These are phyloP conservation scores for Coemansia sp. DNA, from an alignment of 192 early-diverging fungal species.

Conservation along the genomic window DNA sequence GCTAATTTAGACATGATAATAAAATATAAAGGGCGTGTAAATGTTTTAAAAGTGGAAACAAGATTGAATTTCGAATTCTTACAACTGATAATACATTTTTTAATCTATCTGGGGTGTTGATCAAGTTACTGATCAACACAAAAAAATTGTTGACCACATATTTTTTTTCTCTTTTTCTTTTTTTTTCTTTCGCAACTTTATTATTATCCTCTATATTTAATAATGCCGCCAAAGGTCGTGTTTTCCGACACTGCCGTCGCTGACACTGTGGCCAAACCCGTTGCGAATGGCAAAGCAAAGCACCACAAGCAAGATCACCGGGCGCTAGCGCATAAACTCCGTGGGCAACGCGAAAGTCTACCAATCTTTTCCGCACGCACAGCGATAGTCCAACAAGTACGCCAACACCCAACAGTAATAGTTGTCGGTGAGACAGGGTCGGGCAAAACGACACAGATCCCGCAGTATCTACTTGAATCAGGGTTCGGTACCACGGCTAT, in stretches of 20 bases:
- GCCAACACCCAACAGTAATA: conserved; percentile 58
- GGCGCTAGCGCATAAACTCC: conserved; percentile 24
- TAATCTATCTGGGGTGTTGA: too few species aligned
- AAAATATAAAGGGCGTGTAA: not conserved
- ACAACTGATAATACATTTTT: too few species aligned
- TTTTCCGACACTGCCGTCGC: conserved; percentile 1
- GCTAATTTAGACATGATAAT: conserved; percentile 39
- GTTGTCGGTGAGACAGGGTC: conserved; percentile 82
- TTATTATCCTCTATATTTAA: too few species aligned
- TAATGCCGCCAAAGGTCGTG: conserved; percentile 12
- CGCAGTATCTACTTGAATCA: conserved; percentile 85
- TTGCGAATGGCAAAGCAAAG: conserved; percentile 9
- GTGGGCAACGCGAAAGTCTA: conserved; percentile 47
- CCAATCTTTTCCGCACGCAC: conserved; percentile 59
- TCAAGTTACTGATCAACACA: not conserved
- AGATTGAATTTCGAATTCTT: not conserved
- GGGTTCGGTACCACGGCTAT: conserved; percentile 65
- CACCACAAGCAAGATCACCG: conserved; percentile 18
- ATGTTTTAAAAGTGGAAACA: not conserved
- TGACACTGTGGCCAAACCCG: not conserved
- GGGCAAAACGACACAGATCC: conserved; percentile 91
- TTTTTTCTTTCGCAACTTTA: not conserved
- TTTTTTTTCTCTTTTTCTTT: not conserved
- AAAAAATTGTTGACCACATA: not conserved
- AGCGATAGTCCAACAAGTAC: conserved; percentile 24